Evolutionary conservation across 179 eudicot genomes (phyloP).

Genomic region (Vitellaria paradoxa): DNA sequence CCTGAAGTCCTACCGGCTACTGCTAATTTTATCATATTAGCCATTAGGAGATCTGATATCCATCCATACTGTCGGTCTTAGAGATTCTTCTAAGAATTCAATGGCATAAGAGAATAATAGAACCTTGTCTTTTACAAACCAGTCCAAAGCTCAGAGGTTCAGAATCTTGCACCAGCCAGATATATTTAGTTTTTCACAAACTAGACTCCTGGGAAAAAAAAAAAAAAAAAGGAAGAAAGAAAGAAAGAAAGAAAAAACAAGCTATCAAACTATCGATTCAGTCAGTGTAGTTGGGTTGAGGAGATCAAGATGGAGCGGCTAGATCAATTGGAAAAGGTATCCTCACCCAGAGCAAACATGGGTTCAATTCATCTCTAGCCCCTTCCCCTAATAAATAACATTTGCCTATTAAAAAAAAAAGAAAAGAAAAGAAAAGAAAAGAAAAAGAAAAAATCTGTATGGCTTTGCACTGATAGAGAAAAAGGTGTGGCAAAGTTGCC

Average conservation of each 20-base stretch:
- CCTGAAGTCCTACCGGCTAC: neutral
- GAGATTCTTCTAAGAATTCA: neutral
- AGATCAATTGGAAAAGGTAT: neutral
- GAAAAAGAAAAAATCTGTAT: neutral
- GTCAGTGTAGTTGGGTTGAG: neutral
- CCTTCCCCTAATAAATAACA: too few species aligned
- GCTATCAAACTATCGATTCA: neutral
- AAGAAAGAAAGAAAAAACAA: too few species aligned
- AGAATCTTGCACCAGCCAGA: too few species aligned
- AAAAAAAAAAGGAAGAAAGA: too few species aligned
- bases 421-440: too few species aligned
- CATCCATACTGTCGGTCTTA: neutral
- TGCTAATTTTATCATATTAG: neutral
- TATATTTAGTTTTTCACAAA: too few species aligned
- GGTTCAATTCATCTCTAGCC: too few species aligned
- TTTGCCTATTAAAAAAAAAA: too few species aligned
- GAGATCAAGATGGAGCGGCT: neutral
- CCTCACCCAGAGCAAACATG: too few species aligned
- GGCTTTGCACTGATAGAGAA: neutral
- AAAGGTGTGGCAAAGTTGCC: neutral
- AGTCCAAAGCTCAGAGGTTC: too few species aligned
- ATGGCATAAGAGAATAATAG: neutral
- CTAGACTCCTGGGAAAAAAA: too few species aligned
- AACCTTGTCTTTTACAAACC: neutral
- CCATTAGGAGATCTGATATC: neutral